Evolutionary conservation across 129 eudicot species (phyloP).

Genomic region (Escallonia herrerae): DNA sequence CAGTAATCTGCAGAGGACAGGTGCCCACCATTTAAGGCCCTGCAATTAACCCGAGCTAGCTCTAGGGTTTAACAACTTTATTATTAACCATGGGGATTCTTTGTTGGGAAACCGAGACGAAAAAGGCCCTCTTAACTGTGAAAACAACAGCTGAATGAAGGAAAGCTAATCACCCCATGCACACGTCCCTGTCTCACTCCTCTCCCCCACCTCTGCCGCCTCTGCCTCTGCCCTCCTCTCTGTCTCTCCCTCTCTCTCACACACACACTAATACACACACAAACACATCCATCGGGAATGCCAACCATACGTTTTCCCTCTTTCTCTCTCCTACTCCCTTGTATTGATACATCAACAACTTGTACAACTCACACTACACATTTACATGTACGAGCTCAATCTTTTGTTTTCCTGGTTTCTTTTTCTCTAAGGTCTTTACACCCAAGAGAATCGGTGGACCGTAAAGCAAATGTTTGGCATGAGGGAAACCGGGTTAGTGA

Average conservation of each 20-base stretch:
- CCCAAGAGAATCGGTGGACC: too few relatives aligned
- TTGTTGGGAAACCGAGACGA: conserved; percentile 18
- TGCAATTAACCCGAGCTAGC: background rate
- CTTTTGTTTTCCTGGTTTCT: too few relatives aligned
- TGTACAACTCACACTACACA: background rate
- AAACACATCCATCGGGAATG: conserved; percentile 51
- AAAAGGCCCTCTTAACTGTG: conserved; percentile 30
- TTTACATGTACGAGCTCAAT: too few relatives aligned
- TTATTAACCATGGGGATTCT: background rate
- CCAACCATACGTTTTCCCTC: conserved; percentile 33
- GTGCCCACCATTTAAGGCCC: conserved; percentile 46
- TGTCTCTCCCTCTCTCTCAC: background rate
- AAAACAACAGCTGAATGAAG: conserved; percentile 85
- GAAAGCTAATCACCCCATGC: conserved; percentile 72
- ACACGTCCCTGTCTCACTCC: conserved; percentile 70
- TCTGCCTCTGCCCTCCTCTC: conserved; percentile 21
- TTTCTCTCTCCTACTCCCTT: conserved; percentile 4
- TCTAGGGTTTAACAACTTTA: background rate
- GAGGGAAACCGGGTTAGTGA: too few relatives aligned
- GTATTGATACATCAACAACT: conserved; percentile 6
- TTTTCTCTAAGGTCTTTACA: too few relatives aligned
- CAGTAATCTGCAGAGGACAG: conserved; percentile 25
- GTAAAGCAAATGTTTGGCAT: too few relatives aligned
- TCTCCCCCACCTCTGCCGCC: conserved; percentile 98
- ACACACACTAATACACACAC: background rate